Evolutionary conservation across 768 basidiomycete genomes (phyloP), one percentile per base, ranked within the genome.

Genomic region (Boletus insuetus): DNA sequence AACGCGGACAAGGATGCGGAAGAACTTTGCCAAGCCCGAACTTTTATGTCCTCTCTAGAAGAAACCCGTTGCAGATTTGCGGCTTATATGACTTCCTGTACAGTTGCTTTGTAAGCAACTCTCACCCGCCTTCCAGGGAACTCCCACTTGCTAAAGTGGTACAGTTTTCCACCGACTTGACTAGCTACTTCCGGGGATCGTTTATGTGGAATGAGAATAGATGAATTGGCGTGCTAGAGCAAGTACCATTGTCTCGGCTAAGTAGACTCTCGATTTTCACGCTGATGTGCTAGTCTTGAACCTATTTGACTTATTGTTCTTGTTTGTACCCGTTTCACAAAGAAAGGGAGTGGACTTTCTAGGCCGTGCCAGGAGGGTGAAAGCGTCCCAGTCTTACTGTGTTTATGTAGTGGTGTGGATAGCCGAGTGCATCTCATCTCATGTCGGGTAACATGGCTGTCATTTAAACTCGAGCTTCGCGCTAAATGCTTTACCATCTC

Each of bases 1-100:
- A 91, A 93, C 91, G 91, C 91, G 91, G 87, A 82, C 89, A 82
- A 84, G 89, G 84, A 91, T 82, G 82, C 84, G 86, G 85, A 82
- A 79, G 73, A 81, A 82, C 83, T 86, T 78, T 70, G 74, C 86
- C 89, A 69, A 80, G 91, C 82, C 87, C 91, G 91, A 93, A 92
- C 91, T 93, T 89, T 89, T 82, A 69, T 84, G 90, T 92, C 89
- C 85, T 80, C 85, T 80, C 89, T 35, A 66, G 68, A 64, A 59
- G 66, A 63, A 64, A 53, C 32, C 9, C 31, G 1, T 12, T 8
- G 6, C 17, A 2, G 3, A 6, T 1, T 11, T 38, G 20, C 20
- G 7, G 24, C 17, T 46, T 60, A 55, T 72, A 70, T 64, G 56
- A 44, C 40, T 17, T 37, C 24, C 39, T 61, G 73, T 61, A 68